phyloP scores from a whole-genome alignment of 2,329 filamentous ascomycete species.

The Xylariales sp. region DNA sequence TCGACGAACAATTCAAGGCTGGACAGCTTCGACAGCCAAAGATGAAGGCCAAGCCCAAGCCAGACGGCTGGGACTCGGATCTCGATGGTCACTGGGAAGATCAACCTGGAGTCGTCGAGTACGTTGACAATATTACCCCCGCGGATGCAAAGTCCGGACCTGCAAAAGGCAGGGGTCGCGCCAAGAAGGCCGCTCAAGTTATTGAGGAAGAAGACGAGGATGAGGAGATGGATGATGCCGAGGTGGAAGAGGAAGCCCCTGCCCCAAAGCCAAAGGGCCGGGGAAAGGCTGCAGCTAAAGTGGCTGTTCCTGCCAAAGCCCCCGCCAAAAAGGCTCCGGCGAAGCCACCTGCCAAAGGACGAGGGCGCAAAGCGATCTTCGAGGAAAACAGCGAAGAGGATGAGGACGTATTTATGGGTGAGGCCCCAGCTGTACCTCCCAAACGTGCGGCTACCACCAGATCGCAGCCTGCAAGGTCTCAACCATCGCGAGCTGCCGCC shows the following conservation, averaged over 20 bases:
- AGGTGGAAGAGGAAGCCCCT: slow-evolving; percentile 31
- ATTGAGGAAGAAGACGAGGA: slow-evolving; percentile 20
- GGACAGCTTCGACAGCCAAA: slow-evolving; percentile 53
- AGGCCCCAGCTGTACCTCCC: slow-evolving; percentile 34
- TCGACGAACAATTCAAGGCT: slow-evolving; percentile 66
- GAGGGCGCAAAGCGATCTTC: slow-evolving; percentile 37
- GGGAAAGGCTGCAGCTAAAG: slow-evolving; percentile 25
- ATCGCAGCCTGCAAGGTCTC: slow-evolving; percentile 29
- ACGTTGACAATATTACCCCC: slow-evolving; percentile 35
- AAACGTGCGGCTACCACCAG: slow-evolving; percentile 28
- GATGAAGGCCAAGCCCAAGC: slow-evolving; percentile 67
- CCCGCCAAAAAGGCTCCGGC: slow-evolving; percentile 40
- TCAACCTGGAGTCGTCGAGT: slow-evolving; percentile 61
- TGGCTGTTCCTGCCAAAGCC: slow-evolving; percentile 30
- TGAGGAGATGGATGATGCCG: slow-evolving; percentile 20
- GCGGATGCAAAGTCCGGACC: slow-evolving; percentile 20
- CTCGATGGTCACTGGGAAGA: slow-evolving; percentile 83
- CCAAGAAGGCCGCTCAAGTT: slow-evolving; percentile 26
- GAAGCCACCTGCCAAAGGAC: slow-evolving; percentile 32
- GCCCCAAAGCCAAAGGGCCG: slow-evolving; percentile 23
- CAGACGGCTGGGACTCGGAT: slow-evolving; percentile 83
- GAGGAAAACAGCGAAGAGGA: slow-evolving; percentile 37
- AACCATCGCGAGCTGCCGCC: slow-evolving; percentile 22
- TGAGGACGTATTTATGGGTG: slow-evolving; percentile 51
- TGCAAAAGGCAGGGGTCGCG: slow-evolving; percentile 32